Percentiles rank a stretch among this genome's conserved stretches.
Conservation (phyloP, 2,329 filamentous ascomycete genomes). For the Verticillium nonalfalfae region DNA sequence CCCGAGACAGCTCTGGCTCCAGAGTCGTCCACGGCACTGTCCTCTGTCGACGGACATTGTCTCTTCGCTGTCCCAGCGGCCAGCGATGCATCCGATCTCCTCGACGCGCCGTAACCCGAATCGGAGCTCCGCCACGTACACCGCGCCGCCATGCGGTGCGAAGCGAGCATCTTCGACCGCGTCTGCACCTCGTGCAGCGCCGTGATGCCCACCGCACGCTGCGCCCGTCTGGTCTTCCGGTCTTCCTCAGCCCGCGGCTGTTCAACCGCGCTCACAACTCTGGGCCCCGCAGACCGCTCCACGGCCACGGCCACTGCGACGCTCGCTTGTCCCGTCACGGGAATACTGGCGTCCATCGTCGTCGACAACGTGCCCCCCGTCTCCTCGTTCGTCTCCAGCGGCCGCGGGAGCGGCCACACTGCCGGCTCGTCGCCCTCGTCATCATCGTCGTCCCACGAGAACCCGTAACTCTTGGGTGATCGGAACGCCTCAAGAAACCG, state of each 20-base stretch:
- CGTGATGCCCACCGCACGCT: not conserved
- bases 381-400: not conserved
- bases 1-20: not conserved
- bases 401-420: conserved; percentile 1
- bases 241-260: not conserved
- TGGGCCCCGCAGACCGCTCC: conserved; percentile 2
- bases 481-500: conserved; percentile 6
- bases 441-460: not conserved
- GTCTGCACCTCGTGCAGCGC: not conserved
- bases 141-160: not conserved
- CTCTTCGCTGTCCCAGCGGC: not conserved
- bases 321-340: conserved; percentile 6
- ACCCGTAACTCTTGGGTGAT: not conserved
- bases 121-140: not conserved
- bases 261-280: conserved; percentile 7
- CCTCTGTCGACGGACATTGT: not conserved
- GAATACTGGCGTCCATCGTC: not conserved
- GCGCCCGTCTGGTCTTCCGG: not conserved
- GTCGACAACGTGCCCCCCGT: not conserved
- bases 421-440: not conserved
- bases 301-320: conserved; percentile 7
- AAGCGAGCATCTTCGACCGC: not conserved
- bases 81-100: not conserved
- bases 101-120: not conserved
- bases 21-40: not conserved